phyloP scores from a whole-genome alignment of 2,329 filamentous ascomycete genomes.

The Saccharata proteae region DNA sequence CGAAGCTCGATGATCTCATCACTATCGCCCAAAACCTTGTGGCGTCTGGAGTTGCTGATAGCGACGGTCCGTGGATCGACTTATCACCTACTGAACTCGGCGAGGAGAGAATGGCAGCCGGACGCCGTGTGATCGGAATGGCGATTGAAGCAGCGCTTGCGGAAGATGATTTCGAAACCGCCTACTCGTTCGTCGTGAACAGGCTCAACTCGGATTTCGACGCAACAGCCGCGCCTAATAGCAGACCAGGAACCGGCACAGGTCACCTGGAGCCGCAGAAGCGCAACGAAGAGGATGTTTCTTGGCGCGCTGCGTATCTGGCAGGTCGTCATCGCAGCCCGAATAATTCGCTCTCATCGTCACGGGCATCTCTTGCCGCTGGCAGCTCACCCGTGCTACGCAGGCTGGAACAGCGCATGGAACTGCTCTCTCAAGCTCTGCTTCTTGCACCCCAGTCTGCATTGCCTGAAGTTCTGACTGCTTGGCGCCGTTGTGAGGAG shows the following conservation, averaged over 20 bases:
- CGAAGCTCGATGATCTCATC: slow-evolving; percentile 60
- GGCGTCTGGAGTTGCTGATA: slow-evolving; percentile 37
- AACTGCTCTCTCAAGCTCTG: slow-evolving; percentile 64
- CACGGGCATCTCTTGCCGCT: slow-evolving; percentile 21
- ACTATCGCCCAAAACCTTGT: slow-evolving; percentile 57
- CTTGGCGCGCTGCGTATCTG: slow-evolving; percentile 67
- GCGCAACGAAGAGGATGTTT: slow-evolving; percentile 54
- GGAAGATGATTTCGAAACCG: slow-evolving; percentile 75
- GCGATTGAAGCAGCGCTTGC: slow-evolving; percentile 64
- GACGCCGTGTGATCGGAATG: slow-evolving; percentile 64
- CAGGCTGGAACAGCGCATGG: slow-evolving; percentile 68
- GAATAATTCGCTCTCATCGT: slow-evolving; percentile 15
- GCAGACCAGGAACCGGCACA: background rate
- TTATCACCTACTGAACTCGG: slow-evolving; percentile 7
- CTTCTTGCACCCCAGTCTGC: slow-evolving; percentile 58
- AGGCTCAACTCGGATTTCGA: slow-evolving; percentile 34
- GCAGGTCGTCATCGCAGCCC: slow-evolving; percentile 56
- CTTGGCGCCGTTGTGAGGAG: slow-evolving; percentile 66
- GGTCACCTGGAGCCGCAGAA: slow-evolving; percentile 14
- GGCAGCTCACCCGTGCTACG: slow-evolving; percentile 46
- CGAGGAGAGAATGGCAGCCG: slow-evolving; percentile 32
- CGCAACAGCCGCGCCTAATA: background rate
- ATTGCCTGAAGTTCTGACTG: slow-evolving; percentile 62
- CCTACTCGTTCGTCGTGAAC: slow-evolving; percentile 71
- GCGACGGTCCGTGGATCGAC: slow-evolving; percentile 13